Base-by-base conservation (phyloP, 208 protist genomes). In the Naegleria lovaniensis region DNA sequence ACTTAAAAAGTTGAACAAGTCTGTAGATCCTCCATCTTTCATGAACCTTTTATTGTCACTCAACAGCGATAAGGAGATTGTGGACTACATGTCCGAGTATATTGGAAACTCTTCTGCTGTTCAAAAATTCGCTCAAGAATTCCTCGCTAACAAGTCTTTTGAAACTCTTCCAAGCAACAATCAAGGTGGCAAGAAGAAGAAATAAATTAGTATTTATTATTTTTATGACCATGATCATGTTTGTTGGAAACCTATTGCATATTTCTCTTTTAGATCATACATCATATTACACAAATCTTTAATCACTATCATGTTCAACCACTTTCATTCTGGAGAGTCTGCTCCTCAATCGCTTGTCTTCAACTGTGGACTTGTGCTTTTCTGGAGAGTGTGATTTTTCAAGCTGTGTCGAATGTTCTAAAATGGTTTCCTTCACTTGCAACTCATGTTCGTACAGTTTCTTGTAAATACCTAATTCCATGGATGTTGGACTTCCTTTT, bases 151-250 rank as follows among this genome's bases (percentile, higher is more conserved):
- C 19, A 83, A 83, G 75, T 83, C 33, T 36, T 83, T 83, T 7
- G 19, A 83, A 38, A 83, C 9, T 38, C 19, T 25, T 36, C n/a
- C n/a, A n/a, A n/a, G n/a, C n/a, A n/a, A n/a, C n/a, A 83, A 83
- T 29, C 19, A 83, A 38, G 75, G 75, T 9, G 75, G 15, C 16
- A 83, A 83, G 5, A 38, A 38, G 33, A 83, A 83, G 33, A 83
- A 83, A 83, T 83, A 83, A 83, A 83, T 39, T 29, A n/a, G n/a
- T n/a, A n/a, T n/a, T n/a, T n/a, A n/a, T n/a, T 29, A 75, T 75
- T 75, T 75, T 29, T 75, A 75, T 75, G 58, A 75, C n/a, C n/a
- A n/a, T n/a, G n/a, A n/a, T n/a, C n/a, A n/a, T n/a, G n/a, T n/a
- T n/a, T n/a, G n/a, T n/a, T n/a, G n/a, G n/a, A n/a, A n/a, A n/a